Evolutionary conservation across 805 yeast species (phyloP).

Genomic region (Saccharomycopsis amapae): DNA sequence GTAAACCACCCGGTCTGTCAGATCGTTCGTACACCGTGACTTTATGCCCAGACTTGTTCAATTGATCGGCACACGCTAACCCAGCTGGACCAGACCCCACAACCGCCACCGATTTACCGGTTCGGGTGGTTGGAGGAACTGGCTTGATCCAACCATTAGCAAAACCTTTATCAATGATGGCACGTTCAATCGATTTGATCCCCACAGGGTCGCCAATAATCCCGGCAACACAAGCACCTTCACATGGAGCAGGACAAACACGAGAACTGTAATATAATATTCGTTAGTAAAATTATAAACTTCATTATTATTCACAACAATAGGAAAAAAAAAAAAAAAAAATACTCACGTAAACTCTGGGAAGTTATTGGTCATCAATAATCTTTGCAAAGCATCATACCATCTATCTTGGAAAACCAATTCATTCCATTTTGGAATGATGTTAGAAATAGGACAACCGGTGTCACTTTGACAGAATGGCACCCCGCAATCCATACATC

Average conservation of each 20-base stretch:
- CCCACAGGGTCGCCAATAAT: conserved; percentile 94
- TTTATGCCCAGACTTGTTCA: conserved; percentile 89
- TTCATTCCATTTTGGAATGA: conserved; percentile 97
- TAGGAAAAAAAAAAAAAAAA: too few relatives aligned
- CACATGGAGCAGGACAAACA: conserved; percentile 99
- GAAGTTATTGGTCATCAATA: conserved; percentile 94
- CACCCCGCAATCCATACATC: conserved; percentile 99
- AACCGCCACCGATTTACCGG: conserved; percentile 79
- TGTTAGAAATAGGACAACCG: conserved; percentile 95
- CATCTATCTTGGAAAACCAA: conserved; percentile 91
- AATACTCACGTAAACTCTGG: conserved; percentile 99
- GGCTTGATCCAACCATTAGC: conserved; percentile 96
- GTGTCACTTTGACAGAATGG: conserved; percentile 98
- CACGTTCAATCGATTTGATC: conserved; percentile 90
- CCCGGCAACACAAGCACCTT: conserved; percentile 92
- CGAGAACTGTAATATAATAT: too few relatives aligned
- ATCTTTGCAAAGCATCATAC: conserved; percentile 86
- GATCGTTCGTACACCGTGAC: conserved; percentile 92
- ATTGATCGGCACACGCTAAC: conserved; percentile 92
- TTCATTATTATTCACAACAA: too few relatives aligned
- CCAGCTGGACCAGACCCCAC: conserved; percentile 98
- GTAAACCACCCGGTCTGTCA: conserved; percentile 92
- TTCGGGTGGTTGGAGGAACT: conserved; percentile 65
- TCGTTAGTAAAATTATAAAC: too few relatives aligned
- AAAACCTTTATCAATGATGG: conserved; percentile 93